Conservation (phyloP, 208 protist species). For the Acanthamoeba castellanii region DNA sequence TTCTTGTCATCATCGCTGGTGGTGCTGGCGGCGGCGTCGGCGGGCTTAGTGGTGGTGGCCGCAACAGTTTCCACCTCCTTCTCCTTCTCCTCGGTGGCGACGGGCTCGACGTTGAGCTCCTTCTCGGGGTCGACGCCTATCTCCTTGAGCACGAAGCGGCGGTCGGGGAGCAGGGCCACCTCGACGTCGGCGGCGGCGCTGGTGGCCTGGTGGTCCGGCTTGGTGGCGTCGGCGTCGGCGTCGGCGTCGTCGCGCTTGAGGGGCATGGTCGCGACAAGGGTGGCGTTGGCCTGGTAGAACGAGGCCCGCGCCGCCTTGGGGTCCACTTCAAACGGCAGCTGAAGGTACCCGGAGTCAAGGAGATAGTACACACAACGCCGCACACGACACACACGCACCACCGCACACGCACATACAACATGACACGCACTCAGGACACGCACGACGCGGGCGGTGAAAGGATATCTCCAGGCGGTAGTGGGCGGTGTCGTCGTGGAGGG, state of each 20-base stretch:
- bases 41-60: background rate
- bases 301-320: background rate
- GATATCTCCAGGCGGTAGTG: constrained; percentile 18
- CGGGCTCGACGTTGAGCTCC: constrained; percentile 61
- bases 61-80: background rate
- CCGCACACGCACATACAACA: background rate
- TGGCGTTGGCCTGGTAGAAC: background rate
- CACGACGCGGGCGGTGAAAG: no score
- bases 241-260: background rate
- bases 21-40: background rate
- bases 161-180: background rate
- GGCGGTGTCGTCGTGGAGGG: background rate
- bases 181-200: background rate
- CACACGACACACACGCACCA: background rate
- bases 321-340: constrained; percentile 16
- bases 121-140: constrained; percentile 54
- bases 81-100: constrained; percentile 6
- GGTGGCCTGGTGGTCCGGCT: background rate
- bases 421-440: no score
- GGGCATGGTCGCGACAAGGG: background rate
- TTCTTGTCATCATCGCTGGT: background rate
- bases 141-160: background rate
- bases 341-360: background rate
- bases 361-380: background rate
- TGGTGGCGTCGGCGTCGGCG: background rate